Percentiles rank a stretch among this genome's conserved stretches.
phyloP scores from a whole-genome alignment of 108 stramenopile species.

The Pseudonitzschia delicatissima region DNA sequence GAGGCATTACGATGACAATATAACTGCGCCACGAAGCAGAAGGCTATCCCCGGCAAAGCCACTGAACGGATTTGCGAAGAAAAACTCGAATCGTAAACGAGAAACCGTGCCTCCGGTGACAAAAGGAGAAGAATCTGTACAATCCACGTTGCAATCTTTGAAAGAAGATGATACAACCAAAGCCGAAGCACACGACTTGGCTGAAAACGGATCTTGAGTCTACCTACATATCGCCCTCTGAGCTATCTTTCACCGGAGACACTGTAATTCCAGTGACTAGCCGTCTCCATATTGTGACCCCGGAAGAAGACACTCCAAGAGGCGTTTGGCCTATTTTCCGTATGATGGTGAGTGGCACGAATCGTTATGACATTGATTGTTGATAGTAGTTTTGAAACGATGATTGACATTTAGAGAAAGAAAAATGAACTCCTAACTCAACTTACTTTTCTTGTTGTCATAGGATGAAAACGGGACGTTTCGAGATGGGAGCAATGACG shows the following conservation, averaged over 20 bases:
- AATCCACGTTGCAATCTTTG: neutral
- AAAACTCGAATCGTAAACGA: too few species aligned
- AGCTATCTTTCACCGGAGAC: constrained; percentile 54
- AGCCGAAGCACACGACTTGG: too few species aligned
- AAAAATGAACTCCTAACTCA: neutral
- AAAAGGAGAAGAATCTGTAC: neutral
- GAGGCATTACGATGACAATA: too few species aligned
- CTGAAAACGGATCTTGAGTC: too few species aligned
- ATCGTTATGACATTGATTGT: neutral
- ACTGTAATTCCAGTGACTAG: constrained; percentile 65
- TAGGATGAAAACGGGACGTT: constrained; percentile 74
- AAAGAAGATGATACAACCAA: neutral
- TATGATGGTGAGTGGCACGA: constrained; percentile 65
- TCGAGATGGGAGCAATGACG: constrained; percentile 37
- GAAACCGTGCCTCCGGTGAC: too few species aligned
- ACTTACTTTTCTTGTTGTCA: neutral
- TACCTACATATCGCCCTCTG: constrained; percentile 26
- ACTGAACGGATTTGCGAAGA: too few species aligned
- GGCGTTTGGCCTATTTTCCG: constrained; percentile 85
- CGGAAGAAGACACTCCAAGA: constrained; percentile 62
- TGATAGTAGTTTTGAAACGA: neutral
- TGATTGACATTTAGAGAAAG: neutral
- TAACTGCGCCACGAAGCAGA: too few species aligned
- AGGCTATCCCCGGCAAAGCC: too few species aligned
- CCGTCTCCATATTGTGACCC: constrained; percentile 59